Conservation (phyloP, 116 monocot genomes). For the Trichopus zeylanicus region DNA sequence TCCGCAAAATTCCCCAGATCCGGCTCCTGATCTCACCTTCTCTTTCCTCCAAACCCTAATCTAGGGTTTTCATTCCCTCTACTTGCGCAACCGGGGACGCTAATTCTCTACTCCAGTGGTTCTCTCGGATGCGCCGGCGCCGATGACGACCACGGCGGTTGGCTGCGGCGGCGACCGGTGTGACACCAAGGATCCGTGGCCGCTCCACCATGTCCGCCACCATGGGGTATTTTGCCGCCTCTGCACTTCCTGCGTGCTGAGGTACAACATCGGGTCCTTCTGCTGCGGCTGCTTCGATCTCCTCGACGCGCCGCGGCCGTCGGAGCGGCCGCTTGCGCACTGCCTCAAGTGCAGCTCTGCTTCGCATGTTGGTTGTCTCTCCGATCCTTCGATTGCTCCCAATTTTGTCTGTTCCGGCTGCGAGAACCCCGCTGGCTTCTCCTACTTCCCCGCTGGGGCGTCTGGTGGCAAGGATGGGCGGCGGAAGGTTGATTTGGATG, state of each 20-base stretch:
- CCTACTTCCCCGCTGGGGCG: constrained; percentile 13
- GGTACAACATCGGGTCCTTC: constrained; percentile 49
- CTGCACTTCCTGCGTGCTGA: constrained; percentile 77
- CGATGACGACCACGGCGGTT: constrained; percentile 2
- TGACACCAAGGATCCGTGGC: constrained; percentile 38
- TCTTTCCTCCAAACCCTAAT: no score
- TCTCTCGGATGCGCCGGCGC: constrained; percentile 5
- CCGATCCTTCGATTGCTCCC: constrained; percentile 7
- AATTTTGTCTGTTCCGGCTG: constrained; percentile 51
- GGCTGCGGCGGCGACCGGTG: constrained; percentile 59
- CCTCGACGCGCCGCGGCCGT: constrained; percentile 15
- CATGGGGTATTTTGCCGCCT: constrained; percentile 40
- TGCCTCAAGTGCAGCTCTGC: constrained; percentile 31
- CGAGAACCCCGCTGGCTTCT: constrained; percentile 20
- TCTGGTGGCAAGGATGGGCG: neutral
- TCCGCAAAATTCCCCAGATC: no score
- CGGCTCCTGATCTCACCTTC: no score
- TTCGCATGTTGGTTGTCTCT: constrained; percentile 39
- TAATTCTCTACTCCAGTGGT: no score
- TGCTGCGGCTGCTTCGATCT: constrained; percentile 57
- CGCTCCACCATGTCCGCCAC: constrained; percentile 57
- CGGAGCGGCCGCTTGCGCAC: constrained; percentile 9
- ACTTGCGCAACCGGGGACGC: no score
- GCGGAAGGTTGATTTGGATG: constrained; percentile 13
- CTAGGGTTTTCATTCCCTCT: no score